A percentile compares a stretch with the other conserved stretches of the same genome.
Evolutionary conservation across 2,329 filamentous ascomycete species (phyloP).

Genomic region (Leptosphaerulina australis): DNA sequence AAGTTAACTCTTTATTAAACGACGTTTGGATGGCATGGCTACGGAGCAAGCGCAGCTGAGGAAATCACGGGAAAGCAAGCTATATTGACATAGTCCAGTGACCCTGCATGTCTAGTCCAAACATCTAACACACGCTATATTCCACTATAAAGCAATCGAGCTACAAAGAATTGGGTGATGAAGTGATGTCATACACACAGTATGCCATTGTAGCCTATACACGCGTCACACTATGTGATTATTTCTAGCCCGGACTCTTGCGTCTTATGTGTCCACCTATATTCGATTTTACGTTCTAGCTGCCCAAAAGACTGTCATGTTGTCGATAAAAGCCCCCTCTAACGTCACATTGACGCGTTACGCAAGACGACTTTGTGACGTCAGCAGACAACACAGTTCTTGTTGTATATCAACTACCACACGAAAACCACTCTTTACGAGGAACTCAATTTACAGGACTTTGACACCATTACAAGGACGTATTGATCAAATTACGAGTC

Average conservation of each 20-base stretch:
- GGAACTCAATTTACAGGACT: background rate
- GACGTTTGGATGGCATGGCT: too few species aligned
- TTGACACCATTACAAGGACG: slow-evolving; percentile 19
- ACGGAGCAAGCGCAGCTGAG: background rate
- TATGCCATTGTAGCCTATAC: background rate
- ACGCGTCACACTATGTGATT: background rate
- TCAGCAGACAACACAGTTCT: slow-evolving; percentile 26
- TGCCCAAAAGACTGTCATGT: slow-evolving; percentile 6
- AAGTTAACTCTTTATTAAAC: too few species aligned
- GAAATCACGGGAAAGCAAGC: background rate
- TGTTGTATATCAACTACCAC: slow-evolving; percentile 23
- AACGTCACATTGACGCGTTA: slow-evolving; percentile 29
- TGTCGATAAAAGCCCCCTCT: background rate
- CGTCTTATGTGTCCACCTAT: slow-evolving; percentile 9
- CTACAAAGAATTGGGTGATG: background rate
- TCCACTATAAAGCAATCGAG: background rate
- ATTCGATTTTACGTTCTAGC: slow-evolving; percentile 1
- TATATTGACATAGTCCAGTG: background rate
- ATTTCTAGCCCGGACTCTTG: slow-evolving; percentile 2
- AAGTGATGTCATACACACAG: slow-evolving; percentile 14
- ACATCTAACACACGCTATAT: background rate
- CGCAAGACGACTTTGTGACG: slow-evolving; percentile 33
- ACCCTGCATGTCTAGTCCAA: background rate
- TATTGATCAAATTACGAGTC: slow-evolving; percentile 23
- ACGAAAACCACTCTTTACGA: slow-evolving; percentile 9